phyloP scores from a whole-genome alignment of 768 basidiomycete genomes.

The Dacryopinax primogenitus region DNA sequence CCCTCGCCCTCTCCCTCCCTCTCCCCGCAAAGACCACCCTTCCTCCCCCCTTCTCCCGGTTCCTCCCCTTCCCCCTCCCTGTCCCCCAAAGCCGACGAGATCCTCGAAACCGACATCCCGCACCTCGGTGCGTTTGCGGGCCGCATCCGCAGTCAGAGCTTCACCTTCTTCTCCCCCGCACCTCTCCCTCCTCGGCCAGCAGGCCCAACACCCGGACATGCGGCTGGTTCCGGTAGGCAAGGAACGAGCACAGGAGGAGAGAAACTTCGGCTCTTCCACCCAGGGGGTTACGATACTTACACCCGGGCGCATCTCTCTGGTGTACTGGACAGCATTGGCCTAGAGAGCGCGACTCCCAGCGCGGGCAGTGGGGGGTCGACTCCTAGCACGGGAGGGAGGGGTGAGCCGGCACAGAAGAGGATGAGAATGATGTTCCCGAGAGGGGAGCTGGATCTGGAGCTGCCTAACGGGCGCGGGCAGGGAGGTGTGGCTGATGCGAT shows the following conservation, averaged over 20 bases:
- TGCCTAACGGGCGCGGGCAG: no score
- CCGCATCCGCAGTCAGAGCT: constrained; percentile 38
- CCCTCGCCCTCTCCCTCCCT: constrained; percentile 11
- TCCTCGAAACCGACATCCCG: constrained; percentile 39
- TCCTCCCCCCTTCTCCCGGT: constrained; percentile 10
- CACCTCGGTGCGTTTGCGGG: constrained; percentile 33
- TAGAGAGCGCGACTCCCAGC: constrained; percentile 18
- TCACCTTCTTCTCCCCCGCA: constrained; percentile 65
- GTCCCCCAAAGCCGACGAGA: constrained; percentile 29
- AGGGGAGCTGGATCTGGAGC: no score
- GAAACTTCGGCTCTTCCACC: constrained; percentile 70
- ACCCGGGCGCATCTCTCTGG: constrained; percentile 89
- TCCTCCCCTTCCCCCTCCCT: no score
- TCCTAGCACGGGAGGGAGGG: neutral
- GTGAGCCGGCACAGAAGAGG: neutral
- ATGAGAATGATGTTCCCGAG: constrained; percentile 7
- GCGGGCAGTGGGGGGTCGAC: neutral
- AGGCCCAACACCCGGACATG: constrained; percentile 17
- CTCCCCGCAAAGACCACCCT: constrained; percentile 10
- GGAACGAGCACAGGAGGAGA: constrained; percentile 48
- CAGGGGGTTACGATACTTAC: constrained; percentile 86
- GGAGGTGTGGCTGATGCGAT: no score
- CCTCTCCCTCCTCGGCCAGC: constrained; percentile 29
- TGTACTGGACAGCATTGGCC: constrained; percentile 87
- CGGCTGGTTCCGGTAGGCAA: constrained; percentile 41